A percentile compares a stretch with the other conserved stretches of the same genome.
Conservation (phyloP, 768 basidiomycete species). For the Dacryopinax spathularia region DNA sequence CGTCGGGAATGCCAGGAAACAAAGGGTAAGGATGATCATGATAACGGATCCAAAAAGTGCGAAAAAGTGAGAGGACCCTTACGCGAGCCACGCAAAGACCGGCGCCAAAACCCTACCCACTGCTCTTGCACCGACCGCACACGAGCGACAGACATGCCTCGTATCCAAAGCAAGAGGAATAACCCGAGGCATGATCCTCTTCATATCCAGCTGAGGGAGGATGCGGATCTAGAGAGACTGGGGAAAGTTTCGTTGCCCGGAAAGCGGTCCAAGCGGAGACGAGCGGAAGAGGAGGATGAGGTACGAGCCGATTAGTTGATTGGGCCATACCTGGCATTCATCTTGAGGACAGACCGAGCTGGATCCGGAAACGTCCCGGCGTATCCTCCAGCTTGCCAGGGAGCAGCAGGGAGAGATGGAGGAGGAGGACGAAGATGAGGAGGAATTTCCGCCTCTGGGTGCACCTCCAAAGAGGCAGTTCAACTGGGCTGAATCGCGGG, state of each 20-base stretch:
- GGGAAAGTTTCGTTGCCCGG: conserved; percentile 64
- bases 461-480: conserved; percentile 23
- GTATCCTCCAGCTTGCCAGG: conserved; percentile 82
- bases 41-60: neutral
- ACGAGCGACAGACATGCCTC: conserved; percentile 53
- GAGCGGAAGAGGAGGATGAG: conserved; percentile 37
- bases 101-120: too few relatives aligned
- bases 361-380: conserved; percentile 67
- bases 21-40: neutral
- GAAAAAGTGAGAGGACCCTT: conserved; percentile 1
- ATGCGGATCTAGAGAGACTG: conserved; percentile 62
- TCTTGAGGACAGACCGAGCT: conserved; percentile 40
- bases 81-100: neutral
- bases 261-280: conserved; percentile 51
- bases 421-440: conserved; percentile 40
- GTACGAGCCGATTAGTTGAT: conserved; percentile 15
- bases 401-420: conserved; percentile 86
- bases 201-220: conserved; percentile 65
- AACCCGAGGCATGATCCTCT: conserved; percentile 64
- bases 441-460: conserved; percentile 20
- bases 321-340: neutral
- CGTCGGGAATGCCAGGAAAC: neutral
- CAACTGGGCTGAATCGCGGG: conserved; percentile 30
- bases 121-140: too few relatives aligned
- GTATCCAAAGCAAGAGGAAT: conserved; percentile 32